Percentiles rank a stretch among this genome's conserved stretches.
Conservation (phyloP, 139 green algal genomes). For the Picochlorum sp. region DNA sequence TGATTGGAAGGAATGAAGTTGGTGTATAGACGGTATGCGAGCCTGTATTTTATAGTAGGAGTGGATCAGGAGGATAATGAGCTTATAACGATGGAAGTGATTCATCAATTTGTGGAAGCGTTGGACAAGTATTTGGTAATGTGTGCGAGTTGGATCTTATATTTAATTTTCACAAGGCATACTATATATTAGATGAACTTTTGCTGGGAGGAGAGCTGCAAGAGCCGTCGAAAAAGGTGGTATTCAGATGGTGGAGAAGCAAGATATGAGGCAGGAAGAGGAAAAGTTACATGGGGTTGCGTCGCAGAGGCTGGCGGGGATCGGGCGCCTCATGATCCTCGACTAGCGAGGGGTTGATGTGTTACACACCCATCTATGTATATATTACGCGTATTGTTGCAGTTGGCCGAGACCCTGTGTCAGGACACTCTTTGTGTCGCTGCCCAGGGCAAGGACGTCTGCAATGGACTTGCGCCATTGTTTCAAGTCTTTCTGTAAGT, state of each 20-base stretch:
- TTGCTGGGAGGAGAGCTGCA: constrained; percentile 88
- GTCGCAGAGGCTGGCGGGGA: neutral
- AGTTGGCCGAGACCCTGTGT: constrained; percentile 7
- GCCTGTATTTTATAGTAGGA: constrained; percentile 88
- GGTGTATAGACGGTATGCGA: constrained; percentile 91
- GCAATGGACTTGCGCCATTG: constrained; percentile 25
- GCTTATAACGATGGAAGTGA: constrained; percentile 82
- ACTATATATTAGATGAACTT: constrained; percentile 98
- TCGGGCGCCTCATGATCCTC: neutral
- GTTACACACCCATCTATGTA: neutral
- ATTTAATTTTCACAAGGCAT: constrained; percentile 86
- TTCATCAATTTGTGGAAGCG: constrained; percentile 93
- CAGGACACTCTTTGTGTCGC: constrained; percentile 3
- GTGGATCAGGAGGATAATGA: constrained; percentile 77
- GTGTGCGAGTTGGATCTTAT: constrained; percentile 99
- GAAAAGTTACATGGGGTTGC: constrained; percentile 23
- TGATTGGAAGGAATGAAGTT: constrained; percentile 67
- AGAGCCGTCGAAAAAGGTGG: constrained; percentile 80
- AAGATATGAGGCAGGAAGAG: constrained; percentile 77
- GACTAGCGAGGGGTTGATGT: neutral
- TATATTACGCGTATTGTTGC: constrained; percentile 2
- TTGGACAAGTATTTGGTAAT: constrained; percentile 93
- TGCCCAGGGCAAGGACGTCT: constrained; percentile 1
- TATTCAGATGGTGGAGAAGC: constrained; percentile 54
- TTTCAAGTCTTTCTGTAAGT: constrained; percentile 30